A percentile compares a stretch with the other conserved stretches of the same genome.
Conservation (phyloP, 108 stramenopile genomes). For the Fragilariopsis cylindrus region DNA sequence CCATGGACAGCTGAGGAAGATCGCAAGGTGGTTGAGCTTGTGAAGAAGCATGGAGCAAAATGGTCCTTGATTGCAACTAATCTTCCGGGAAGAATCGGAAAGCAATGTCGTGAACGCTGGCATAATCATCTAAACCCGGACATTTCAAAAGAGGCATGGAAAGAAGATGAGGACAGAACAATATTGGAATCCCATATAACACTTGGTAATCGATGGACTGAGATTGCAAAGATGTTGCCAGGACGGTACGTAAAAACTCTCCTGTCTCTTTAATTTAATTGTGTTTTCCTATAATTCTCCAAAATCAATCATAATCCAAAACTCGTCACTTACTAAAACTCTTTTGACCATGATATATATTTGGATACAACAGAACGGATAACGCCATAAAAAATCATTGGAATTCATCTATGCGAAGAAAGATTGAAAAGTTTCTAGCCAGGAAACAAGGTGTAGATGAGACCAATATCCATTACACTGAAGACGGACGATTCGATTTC, state of each 20-base stretch:
- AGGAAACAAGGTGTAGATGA: conserved; percentile 55
- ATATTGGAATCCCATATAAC: conserved; percentile 67
- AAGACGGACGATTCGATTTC: conserved; percentile 87
- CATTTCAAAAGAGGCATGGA: conserved; percentile 92
- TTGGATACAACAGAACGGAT: conserved; percentile 79
- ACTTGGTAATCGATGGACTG: conserved; percentile 84
- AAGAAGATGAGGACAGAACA: conserved; percentile 83
- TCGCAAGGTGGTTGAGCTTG: conserved; percentile 69
- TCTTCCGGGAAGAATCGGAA: conserved; percentile 95
- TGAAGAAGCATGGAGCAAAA: conserved; percentile 62
- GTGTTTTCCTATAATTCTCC: neutral
- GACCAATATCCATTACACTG: conserved; percentile 43
- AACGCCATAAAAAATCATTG: conserved; percentile 99
- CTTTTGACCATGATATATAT: neutral
- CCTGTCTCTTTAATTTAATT: neutral
- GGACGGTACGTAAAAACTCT: conserved; percentile 60
- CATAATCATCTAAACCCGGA: conserved; percentile 97
- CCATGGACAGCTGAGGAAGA: conserved; percentile 95
- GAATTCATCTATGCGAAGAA: conserved; percentile 90
- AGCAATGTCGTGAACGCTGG: conserved; percentile 99
- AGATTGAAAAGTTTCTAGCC: conserved; percentile 74
- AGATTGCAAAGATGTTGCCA: conserved; percentile 83
- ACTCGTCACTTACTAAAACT: neutral
- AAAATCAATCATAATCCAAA: neutral
- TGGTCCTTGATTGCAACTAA: conserved; percentile 88